Evolutionary conservation across 805 yeast genomes (phyloP), one percentile per base, ranked within the genome.

Genomic region (Cyberlindnera xylosilytica): DNA sequence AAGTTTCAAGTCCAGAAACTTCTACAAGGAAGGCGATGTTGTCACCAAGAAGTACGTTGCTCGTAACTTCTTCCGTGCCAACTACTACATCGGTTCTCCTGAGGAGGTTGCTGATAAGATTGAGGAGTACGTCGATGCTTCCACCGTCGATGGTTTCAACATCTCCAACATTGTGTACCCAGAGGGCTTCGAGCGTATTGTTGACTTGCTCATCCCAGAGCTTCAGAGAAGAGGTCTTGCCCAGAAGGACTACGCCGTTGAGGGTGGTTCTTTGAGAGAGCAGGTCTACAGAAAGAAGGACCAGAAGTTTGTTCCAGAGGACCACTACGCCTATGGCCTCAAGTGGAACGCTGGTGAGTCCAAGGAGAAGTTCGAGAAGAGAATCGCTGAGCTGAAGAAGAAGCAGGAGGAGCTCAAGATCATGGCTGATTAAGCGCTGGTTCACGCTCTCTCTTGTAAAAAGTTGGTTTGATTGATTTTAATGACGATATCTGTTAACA

Each of bases 121-220:
- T 32, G 71, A 68, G 47, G 52, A 58, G 31, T 71, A 70, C 65
- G 66, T 66, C 15, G 70, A 66, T 9, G 52, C 53, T 15, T 59
- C 70, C 5, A 68, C 61, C 34, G 61, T 70, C 20, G 74, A 71
- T 40, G 75, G 75, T 1, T 70, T 71, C 56, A 70, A 70, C 44
- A 52, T 70, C 31, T 57, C 68, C 6, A 65, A 70, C 49, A 59
- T 69, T 18, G 58, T 68, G 15, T 53, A 57, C 32, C 75, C 75
- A 20, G 72, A 66, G 19, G 56, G 70, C 6, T 70, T 66, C 47
- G 70, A 69, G 47, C 65, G 63, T n/a, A 51, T 69, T 33, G 68
- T 69, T 20, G 66, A 69, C 29, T 49, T 51, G 29, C 52, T 69
- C 41, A 47, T 47, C 20, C 73, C 73, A 18, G 73, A 63, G 39